Percentiles rank a stretch among this genome's conserved stretches.
Evolutionary conservation across 768 basidiomycete genomes (phyloP).

Genomic region (Macrolepiota fuliginosa): DNA sequence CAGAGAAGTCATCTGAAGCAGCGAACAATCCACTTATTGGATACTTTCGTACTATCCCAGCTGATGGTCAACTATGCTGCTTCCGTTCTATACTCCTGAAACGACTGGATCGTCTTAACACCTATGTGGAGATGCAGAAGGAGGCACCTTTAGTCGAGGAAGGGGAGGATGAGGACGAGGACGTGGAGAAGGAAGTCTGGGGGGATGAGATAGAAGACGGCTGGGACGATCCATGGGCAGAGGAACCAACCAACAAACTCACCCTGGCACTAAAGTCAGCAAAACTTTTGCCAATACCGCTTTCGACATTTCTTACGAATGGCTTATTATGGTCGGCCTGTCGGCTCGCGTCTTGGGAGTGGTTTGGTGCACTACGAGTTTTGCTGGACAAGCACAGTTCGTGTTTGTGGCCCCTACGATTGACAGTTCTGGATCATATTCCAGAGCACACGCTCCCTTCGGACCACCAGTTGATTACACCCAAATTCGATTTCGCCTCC

Average conservation of each 20-base stretch:
- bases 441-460: slow-evolving; percentile 72
- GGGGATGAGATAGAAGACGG: slow-evolving; percentile 63
- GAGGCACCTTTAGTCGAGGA: slow-evolving; percentile 28
- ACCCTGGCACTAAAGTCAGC: slow-evolving; percentile 27
- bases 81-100: slow-evolving; percentile 69
- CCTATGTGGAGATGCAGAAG: slow-evolving; percentile 63
- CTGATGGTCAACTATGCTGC: slow-evolving; percentile 62
- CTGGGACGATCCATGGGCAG: slow-evolving; percentile 80
- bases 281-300: slow-evolving; percentile 32
- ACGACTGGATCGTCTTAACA: slow-evolving; percentile 67
- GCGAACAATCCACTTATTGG: slow-evolving; percentile 31
- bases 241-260: slow-evolving; percentile 31
- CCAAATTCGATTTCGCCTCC: slow-evolving; percentile 48
- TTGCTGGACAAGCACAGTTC: slow-evolving; percentile 57
- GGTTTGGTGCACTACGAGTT: slow-evolving; percentile 54
- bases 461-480: slow-evolving; percentile 60
- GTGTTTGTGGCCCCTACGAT: slow-evolving; percentile 66
- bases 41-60: slow-evolving; percentile 55
- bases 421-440: slow-evolving; percentile 66
- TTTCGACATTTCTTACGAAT: slow-evolving; percentile 62
- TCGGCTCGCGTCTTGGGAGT: slow-evolving; percentile 60
- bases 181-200: slow-evolving; percentile 14
- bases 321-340: slow-evolving; percentile 60
- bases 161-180: slow-evolving; percentile 27
- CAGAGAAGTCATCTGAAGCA: slow-evolving; percentile 6